These are phyloP conservation scores for Kazachstania sp. DNA, from an alignment of 1,139 yeast genomes.

Conservation along the genomic window DNA sequence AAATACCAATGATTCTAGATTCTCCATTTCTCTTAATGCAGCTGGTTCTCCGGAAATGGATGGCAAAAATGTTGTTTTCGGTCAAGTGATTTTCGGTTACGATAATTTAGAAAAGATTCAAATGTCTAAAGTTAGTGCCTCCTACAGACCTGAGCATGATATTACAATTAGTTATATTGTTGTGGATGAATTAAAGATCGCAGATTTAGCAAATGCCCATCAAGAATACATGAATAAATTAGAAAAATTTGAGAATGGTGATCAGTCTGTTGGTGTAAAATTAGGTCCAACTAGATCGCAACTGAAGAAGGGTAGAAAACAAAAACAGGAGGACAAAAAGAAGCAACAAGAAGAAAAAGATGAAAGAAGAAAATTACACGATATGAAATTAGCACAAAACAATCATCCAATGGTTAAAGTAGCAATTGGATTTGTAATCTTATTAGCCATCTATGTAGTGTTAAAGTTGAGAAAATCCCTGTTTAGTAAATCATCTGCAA, in stretches of 20 bases:
- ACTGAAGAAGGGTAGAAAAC: conserved; percentile 7
- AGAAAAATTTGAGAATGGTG: conserved; percentile 18
- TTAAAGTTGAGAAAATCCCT: conserved; percentile 4
- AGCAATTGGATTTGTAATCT: conserved; percentile 8
- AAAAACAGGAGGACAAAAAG: neutral
- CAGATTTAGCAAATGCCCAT: conserved; percentile 14
- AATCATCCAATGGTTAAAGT: conserved; percentile 17
- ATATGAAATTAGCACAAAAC: conserved; percentile 10
- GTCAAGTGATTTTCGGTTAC: conserved; percentile 61
- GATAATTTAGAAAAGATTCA: conserved; percentile 47
- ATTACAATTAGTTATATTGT: conserved; percentile 35
- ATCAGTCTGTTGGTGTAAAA: conserved; percentile 20
- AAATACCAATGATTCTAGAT: conserved; percentile 70
- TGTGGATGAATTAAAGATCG: conserved; percentile 18
- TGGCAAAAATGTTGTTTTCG: conserved; percentile 64
- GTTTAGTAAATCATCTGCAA: conserved; percentile 10
- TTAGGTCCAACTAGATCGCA: conserved; percentile 9
- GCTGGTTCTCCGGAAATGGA: conserved; percentile 63
- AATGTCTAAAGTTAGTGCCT: conserved; percentile 37
- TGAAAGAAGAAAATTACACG: conserved; percentile 9
- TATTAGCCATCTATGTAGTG: conserved; percentile 7
- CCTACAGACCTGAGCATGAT: conserved; percentile 36
- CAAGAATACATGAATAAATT: conserved; percentile 16
- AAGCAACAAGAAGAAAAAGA: neutral
- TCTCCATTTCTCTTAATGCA: conserved; percentile 53